Base-by-base conservation (phyloP, 2,329 filamentous ascomycete species). In the Monosporascus sp. region DNA sequence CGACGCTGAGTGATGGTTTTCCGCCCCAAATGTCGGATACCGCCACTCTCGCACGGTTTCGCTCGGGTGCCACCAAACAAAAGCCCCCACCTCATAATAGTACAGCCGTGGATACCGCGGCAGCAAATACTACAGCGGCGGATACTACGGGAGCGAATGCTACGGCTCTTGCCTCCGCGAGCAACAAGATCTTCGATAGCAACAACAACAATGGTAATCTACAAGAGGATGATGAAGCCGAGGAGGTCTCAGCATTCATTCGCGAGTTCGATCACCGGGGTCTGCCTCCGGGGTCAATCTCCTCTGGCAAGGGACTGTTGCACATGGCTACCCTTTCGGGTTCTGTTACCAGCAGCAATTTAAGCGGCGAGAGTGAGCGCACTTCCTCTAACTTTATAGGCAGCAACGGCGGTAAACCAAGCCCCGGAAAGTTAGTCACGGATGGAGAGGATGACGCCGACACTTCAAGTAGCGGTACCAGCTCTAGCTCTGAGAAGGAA, bases 281-380 rank as follows among this genome's bases (percentile, higher is more conserved):
- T 1, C 68, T 74, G 22, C 72, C 72, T 1, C 63, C 70, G 6
- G 72, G 72, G 5, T 70, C 72, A 1, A 71, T 74, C 38, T 65
- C 68, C 14, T 68, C 65, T 11, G 70, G 71, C 2, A 68, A 64
- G 22, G 70, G 70, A 5, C 58, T 72, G 11, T 54, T 56, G 7
- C 62, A 68, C 37, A 70, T 72, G 64, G 71, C 65, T 14, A 62
- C 61, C 11, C 63, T 67, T 16, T 67, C 69, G 19, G 60, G 65
- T 16, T 66, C 65, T 19, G 63, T 65, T n/a, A 59, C 58, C 5
- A 56, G 55, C 22, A 52, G 51, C 40, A 69, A 66, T 52, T 27
- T 52, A 2, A 63, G 61, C 37, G 59, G 63, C 2, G 63, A 66
- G 46, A 67, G 59, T 27, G 57, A 63, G 38, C 55, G 54, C 16